Base-by-base conservation (phyloP, 768 basidiomycete species). In the Boletus sensibilis region DNA sequence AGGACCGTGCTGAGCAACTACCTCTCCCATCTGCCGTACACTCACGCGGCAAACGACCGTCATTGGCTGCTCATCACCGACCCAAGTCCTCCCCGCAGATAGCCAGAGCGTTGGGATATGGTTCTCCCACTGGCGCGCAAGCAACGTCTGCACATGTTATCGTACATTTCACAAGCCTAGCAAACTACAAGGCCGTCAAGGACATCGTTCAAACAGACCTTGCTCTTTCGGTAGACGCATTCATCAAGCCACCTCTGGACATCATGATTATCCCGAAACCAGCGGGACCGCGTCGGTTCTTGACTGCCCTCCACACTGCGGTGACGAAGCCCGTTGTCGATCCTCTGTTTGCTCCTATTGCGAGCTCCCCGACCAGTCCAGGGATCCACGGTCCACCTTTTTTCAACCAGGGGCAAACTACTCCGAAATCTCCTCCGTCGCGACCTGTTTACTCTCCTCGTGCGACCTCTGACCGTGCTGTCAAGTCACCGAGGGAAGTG, bases 211-310 rank as follows among this genome's bases (percentile, higher is more conserved):
- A 94, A 61, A 84, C 83, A 18, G 64, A 72, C 20, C 63, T 72
- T 29, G 76, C 79, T 58, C 57, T 67, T 38, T 78, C 79, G 53
- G 78, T 79, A 1, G 81, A 81, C 50, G 64, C 73, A 35, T 73
- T 80, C 12, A 56, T 76, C 65, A 67, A 75, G 23, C 76, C 79
- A 16, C 70, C 89, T 12, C 88, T 97, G 1, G 97, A 99, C 64
- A 84, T 99, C 29, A 91, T 98, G 82, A 92, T 99, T 62, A 88
- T 98, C 38, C 96, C 95, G 21, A 99, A 98, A 73, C 96, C 96
- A 11, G 95, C 91, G 18, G 96, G 97, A 5, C 97, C 97, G 8
- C 85, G 96, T 38, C 85, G 96, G 10, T 87, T 98, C 63, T 76
- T 99, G 62, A 95, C 94, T 21, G 90, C 94, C 25, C 77, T 99